A percentile compares a stretch with the other conserved stretches of the same genome.
Evolutionary conservation across 371 early-diverging fungal species (phyloP).

Genomic region (Rhizopus delemar): DNA sequence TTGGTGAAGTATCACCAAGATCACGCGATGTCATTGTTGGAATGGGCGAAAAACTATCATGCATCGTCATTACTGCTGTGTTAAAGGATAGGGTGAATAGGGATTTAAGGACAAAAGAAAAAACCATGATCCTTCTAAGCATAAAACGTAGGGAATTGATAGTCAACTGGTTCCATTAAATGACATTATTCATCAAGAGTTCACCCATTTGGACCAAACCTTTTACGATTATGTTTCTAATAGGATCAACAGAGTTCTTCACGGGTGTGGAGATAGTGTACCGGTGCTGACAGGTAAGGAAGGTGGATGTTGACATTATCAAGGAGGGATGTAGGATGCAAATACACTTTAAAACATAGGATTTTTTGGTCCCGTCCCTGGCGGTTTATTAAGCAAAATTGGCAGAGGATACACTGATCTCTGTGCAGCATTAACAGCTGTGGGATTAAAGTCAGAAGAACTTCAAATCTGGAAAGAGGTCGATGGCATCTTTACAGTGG

Average conservation of each 20-base stretch:
- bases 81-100: constrained; percentile 62
- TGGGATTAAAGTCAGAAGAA: constrained; percentile 82
- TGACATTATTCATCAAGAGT: constrained; percentile 77
- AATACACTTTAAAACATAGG: constrained; percentile 44
- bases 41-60: constrained; percentile 92
- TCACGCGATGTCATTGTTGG: constrained; percentile 94
- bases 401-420: constrained; percentile 98
- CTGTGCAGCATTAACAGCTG: constrained; percentile 94
- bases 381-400: constrained; percentile 84
- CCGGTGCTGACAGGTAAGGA: constrained; percentile 84
- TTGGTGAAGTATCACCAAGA: constrained; percentile 96
- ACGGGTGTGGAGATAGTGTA: constrained; percentile 63
- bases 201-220: constrained; percentile 74
- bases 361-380: constrained; percentile 95
- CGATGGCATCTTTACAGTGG: constrained; percentile 98
- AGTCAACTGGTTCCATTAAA: constrained; percentile 83
- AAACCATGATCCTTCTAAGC: too few species aligned
- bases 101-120: background rate
- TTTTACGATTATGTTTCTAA: constrained; percentile 89
- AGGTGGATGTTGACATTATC: background rate
- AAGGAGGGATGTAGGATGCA: background rate
- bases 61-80: constrained; percentile 81
- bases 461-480: constrained; percentile 99
- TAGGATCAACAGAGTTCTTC: constrained; percentile 63
- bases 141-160: constrained; percentile 64